Evolutionary conservation across 2,329 filamentous ascomycete genomes (phyloP), one percentile per base, ranked within the genome.

Genomic region (Colletotrichum salicis): DNA sequence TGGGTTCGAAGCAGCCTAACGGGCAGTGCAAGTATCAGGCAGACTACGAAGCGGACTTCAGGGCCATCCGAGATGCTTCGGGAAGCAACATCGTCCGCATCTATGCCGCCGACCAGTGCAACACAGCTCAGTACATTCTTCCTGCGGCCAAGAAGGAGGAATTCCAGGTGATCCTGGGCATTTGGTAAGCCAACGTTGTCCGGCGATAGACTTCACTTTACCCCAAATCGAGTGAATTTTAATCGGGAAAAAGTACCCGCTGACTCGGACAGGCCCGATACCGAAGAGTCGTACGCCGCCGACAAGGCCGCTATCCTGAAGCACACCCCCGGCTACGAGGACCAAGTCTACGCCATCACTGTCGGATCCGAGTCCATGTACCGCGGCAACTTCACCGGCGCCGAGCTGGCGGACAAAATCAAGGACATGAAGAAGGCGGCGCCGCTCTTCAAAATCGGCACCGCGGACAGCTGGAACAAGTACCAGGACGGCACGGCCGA

Each of bases 401-500:
- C 84, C 8, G 79, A 90, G 76, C 87, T 94, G 60, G 80, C 90
- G 63, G 82, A 81, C 68, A 90, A 90, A 80, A 92, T 94, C 80
- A 82, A 87, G 71, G 85, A 89, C 62, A 87, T 92, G 74, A 88
- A 90, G 83, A 79, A 82, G 52, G 82, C 87, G 37, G 79, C 91
- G 78, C 84, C 87, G 75, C 79, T 79, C 31, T 84, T 90, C 76
- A 88, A 86, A 75, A 85, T 93, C 56, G 91, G 92, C 62, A 93
- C 90, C 12, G 92, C 91, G 8, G 92, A 94, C 81, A 90, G 86
- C 78, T 94, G 92, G 92, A 93, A 93, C 83, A 92, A 92, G 81
- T 91, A 86, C 77, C 86, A 88, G 58, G 91, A 93, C 78, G 91
- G 91, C 51, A 92, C 91, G 31, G 91, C 88, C 51, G 89, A 93